phyloP scores from a whole-genome alignment of 768 basidiomycete genomes.

The Collybiopsis confluens region DNA sequence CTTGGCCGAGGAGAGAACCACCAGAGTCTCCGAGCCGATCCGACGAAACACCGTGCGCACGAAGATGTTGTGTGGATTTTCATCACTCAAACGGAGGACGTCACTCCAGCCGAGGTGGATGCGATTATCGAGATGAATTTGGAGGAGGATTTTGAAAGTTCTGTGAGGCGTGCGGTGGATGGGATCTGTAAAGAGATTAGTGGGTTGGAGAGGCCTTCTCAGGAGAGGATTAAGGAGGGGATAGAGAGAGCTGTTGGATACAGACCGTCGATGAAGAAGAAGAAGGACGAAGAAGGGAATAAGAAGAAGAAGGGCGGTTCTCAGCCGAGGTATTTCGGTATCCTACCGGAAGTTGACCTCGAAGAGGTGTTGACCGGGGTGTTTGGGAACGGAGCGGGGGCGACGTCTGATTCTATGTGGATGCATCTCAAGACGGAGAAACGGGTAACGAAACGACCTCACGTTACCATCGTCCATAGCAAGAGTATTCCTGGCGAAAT shows the following conservation, averaged over 20 bases:
- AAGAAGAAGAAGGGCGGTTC: slow-evolving; percentile 25
- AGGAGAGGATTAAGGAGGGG: slow-evolving; percentile 54
- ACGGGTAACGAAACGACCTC: slow-evolving; percentile 60
- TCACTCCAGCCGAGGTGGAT: slow-evolving; percentile 62
- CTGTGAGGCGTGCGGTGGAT: slow-evolving; percentile 54
- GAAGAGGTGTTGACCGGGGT: slow-evolving; percentile 34
- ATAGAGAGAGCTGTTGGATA: slow-evolving; percentile 42
- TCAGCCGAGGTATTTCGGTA: slow-evolving; percentile 70
- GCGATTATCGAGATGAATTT: slow-evolving; percentile 64
- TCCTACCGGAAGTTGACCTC: slow-evolving; percentile 73
- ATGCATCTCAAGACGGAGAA: slow-evolving; percentile 33
- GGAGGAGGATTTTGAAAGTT: slow-evolving; percentile 47
- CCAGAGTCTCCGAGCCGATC: slow-evolving; percentile 69
- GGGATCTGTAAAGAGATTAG: slow-evolving; percentile 53
- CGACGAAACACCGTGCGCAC: slow-evolving; percentile 43
- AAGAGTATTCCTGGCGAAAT: slow-evolving; percentile 17
- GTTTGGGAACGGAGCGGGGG: slow-evolving; percentile 22
- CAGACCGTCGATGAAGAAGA: slow-evolving; percentile 33
- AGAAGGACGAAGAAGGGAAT: slow-evolving; percentile 31
- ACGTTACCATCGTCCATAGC: slow-evolving; percentile 82
- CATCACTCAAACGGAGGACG: slow-evolving; percentile 56
- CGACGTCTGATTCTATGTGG: slow-evolving; percentile 43
- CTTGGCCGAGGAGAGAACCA: slow-evolving; percentile 76
- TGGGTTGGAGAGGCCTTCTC: slow-evolving; percentile 44
- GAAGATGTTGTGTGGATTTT: slow-evolving; percentile 85